Evolutionary conservation across 805 yeast genomes (phyloP).

Genomic region (Myxozyma kluyveri): DNA sequence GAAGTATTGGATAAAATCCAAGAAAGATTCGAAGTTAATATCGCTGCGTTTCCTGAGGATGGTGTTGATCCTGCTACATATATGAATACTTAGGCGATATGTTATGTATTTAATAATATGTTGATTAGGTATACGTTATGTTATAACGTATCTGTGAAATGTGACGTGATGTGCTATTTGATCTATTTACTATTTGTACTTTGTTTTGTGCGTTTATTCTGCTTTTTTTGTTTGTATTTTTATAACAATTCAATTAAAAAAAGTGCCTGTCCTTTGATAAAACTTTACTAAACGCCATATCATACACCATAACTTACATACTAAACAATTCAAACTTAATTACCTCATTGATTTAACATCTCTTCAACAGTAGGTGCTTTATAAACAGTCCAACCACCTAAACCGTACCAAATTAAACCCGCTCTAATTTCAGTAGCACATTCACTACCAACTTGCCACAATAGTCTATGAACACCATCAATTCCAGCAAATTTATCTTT

Average conservation of each 20-base stretch:
- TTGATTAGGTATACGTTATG: no score
- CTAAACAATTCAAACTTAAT: no score
- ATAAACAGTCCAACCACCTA: slow-evolving; percentile 11
- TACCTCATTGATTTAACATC: no score
- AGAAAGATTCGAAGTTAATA: slow-evolving; percentile 94
- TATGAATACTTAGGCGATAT: slow-evolving; percentile 84
- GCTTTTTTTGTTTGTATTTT: neutral
- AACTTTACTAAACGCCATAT: no score
- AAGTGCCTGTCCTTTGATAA: no score
- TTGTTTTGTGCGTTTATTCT: neutral
- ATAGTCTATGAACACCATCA: slow-evolving; percentile 1
- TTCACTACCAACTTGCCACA: slow-evolving; percentile 28
- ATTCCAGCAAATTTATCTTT: neutral
- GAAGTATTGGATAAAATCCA: slow-evolving; percentile 88
- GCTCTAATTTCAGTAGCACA: slow-evolving; percentile 22
- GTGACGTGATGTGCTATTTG: no score
- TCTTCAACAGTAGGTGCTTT: neutral
- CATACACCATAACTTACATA: no score
- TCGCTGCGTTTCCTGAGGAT: slow-evolving; percentile 93
- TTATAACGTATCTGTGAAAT: no score
- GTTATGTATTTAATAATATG: no score
- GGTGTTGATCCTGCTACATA: slow-evolving; percentile 97
- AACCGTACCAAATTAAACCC: slow-evolving; percentile 33
- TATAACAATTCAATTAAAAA: no score
- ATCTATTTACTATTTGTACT: no score